Conservation (phyloP, 352 stramenopile genomes). For the Lagenidium sp. region DNA sequence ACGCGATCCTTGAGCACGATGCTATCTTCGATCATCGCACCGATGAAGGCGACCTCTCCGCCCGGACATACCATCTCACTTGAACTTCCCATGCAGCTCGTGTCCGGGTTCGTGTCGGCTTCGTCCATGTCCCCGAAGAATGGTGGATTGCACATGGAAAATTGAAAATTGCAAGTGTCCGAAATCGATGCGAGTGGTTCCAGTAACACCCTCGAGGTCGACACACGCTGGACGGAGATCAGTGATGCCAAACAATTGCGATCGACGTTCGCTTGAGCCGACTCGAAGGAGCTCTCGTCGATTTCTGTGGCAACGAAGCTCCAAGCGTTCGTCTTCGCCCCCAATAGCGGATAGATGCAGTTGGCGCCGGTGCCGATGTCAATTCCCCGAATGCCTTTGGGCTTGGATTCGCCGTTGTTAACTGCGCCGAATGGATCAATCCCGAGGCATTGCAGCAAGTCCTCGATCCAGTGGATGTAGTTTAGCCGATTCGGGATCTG, state of each 20-base stretch:
- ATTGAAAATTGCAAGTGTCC: slow-evolving; percentile 50
- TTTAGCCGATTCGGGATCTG: slow-evolving; percentile 88
- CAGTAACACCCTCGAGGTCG: slow-evolving; percentile 29
- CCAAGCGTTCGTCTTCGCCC: slow-evolving; percentile 82
- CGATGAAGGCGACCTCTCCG: slow-evolving; percentile 93
- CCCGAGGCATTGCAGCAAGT: slow-evolving; percentile 64
- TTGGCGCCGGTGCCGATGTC: slow-evolving; percentile 95
- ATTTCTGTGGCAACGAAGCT: slow-evolving; percentile 94
- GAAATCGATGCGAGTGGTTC: slow-evolving; percentile 34
- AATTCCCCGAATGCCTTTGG: slow-evolving; percentile 52
- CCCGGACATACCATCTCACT: slow-evolving; percentile 85
- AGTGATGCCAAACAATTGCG: slow-evolving; percentile 76
- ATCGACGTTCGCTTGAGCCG: slow-evolving; percentile 80
- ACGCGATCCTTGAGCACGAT: slow-evolving; percentile 59
- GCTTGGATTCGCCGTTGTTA: too few species aligned
- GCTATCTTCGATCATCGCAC: slow-evolving; percentile 90
- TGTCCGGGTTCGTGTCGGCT: slow-evolving; percentile 66
- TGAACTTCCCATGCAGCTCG: slow-evolving; percentile 57
- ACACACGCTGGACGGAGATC: slow-evolving; percentile 41
- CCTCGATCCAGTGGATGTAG: slow-evolving; percentile 95
- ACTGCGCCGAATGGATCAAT: slow-evolving; percentile 23
- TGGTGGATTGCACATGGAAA: slow-evolving; percentile 96
- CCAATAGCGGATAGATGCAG: slow-evolving; percentile 94
- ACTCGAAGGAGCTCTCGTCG: slow-evolving; percentile 74
- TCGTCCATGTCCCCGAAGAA: slow-evolving; percentile 88